Percentiles rank a stretch among this genome's conserved stretches.
phyloP scores from a whole-genome alignment of 75 land plant species.

The Selaginella moellendorffii region DNA sequence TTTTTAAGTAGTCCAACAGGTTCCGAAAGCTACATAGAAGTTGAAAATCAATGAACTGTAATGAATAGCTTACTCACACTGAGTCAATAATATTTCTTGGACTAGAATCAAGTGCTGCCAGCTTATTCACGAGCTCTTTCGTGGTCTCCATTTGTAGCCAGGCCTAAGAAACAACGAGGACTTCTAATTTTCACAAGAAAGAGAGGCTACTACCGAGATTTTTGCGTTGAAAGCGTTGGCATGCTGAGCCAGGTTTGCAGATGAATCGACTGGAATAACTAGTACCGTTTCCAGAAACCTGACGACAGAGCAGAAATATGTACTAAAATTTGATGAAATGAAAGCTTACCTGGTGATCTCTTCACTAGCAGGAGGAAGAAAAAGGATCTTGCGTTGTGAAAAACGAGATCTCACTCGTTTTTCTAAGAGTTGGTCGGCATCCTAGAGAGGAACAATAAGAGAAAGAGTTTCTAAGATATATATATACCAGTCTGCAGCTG shows the following conservation, averaged over 20 bases:
- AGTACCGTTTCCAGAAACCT: slow-evolving; percentile 64
- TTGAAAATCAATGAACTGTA: not conserved
- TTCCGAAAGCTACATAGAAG: not conserved
- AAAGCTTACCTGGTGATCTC: slow-evolving; percentile 37
- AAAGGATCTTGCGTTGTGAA: slow-evolving; percentile 83
- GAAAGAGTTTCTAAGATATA: not conserved
- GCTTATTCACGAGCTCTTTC: slow-evolving; percentile 29
- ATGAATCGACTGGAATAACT: slow-evolving; percentile 49
- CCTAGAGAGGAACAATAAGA: slow-evolving; percentile 26
- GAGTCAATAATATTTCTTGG: slow-evolving; percentile 28
- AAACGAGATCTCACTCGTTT: slow-evolving; percentile 97
- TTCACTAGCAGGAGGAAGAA: slow-evolving; percentile 57
- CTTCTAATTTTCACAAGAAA: not conserved
- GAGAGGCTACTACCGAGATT: not conserved
- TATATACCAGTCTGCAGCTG: slow-evolving; percentile 75
- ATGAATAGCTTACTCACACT: slow-evolving; percentile 20
- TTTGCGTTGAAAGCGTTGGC: slow-evolving; percentile 36
- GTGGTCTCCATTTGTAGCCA: slow-evolving; percentile 39
- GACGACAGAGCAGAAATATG: slow-evolving; percentile 13
- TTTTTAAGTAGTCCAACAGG: not conserved
- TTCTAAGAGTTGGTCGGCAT: slow-evolving; percentile 92
- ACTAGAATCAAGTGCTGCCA: slow-evolving; percentile 22
- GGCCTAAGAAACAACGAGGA: slow-evolving; percentile 41
- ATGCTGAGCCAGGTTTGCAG: slow-evolving; percentile 30
- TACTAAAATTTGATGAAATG: not conserved